Evolutionary conservation across 345 rosid species (phyloP).

Genomic region (Eucalyptus tenuipes): DNA sequence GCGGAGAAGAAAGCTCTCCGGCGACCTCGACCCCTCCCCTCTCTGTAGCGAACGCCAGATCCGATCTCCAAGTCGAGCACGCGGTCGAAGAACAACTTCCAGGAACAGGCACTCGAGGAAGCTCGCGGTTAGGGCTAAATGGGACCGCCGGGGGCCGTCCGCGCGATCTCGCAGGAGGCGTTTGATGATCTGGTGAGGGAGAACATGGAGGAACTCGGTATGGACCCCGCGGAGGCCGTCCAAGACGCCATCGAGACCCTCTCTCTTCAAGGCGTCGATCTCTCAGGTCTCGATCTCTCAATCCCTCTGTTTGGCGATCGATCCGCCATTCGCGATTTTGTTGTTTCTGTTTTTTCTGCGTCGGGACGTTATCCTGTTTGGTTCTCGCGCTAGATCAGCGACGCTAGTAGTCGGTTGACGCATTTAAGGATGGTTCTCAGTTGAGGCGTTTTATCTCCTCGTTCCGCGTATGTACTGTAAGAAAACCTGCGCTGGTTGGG

Average conservation of each 20-base stretch:
- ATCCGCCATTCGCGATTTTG: neutral
- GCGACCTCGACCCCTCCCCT: neutral
- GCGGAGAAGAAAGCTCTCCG: neutral
- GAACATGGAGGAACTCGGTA: slow-evolving; percentile 77
- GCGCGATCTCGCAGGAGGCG: slow-evolving; percentile 78
- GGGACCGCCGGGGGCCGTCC: slow-evolving; percentile 40
- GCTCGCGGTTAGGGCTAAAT: neutral
- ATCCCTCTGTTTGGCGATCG: neutral
- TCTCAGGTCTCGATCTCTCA: slow-evolving; percentile 39
- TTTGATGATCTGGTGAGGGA: slow-evolving; percentile 80
- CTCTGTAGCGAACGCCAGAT: neutral
- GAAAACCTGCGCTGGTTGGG: neutral
- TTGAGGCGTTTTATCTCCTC: neutral
- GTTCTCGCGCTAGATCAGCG: neutral
- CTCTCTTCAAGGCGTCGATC: slow-evolving; percentile 88
- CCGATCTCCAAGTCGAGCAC: neutral
- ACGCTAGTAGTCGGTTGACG: neutral
- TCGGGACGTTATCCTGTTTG: neutral
- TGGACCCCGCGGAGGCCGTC: slow-evolving; percentile 88
- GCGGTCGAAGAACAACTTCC: neutral
- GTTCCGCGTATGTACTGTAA: neutral
- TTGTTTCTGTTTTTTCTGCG: neutral
- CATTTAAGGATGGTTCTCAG: neutral
- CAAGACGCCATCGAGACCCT: slow-evolving; percentile 82
- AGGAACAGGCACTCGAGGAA: neutral